These are phyloP conservation scores for Entoloma clypeatum DNA, from an alignment of 1,284 basidiomycete species.

Conservation along the genomic window DNA sequence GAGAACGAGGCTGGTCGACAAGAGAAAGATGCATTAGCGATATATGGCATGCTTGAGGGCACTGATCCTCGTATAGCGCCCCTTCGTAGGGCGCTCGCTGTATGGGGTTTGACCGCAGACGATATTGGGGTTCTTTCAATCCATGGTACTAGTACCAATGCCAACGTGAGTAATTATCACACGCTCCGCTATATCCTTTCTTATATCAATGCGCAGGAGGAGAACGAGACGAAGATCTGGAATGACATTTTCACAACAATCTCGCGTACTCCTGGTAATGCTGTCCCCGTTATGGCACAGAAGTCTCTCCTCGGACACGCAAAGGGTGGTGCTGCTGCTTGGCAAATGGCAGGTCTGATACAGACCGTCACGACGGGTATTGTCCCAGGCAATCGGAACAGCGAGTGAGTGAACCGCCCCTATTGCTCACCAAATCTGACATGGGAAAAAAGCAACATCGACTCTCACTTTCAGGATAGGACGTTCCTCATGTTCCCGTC, in stretches of 20 bases:
- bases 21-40: slow-evolving; percentile 85
- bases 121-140: slow-evolving; percentile 89
- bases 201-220: slow-evolving; percentile 54
- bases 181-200: neutral
- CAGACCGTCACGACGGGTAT: slow-evolving; percentile 86
- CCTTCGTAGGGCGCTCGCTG: slow-evolving; percentile 89
- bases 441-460: slow-evolving; percentile 70
- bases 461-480: slow-evolving; percentile 88
- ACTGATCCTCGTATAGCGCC: slow-evolving; percentile 83
- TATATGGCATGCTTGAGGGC: slow-evolving; percentile 95
- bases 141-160: slow-evolving; percentile 94
- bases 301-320: slow-evolving; percentile 96
- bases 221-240: slow-evolving; percentile 97
- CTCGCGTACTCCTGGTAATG: slow-evolving; percentile 88
- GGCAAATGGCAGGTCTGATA: slow-evolving; percentile 94
- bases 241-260: slow-evolving; percentile 90
- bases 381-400: slow-evolving; percentile 96
- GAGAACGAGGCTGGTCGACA: slow-evolving; percentile 88
- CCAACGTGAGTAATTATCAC: slow-evolving; percentile 60
- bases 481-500: slow-evolving; percentile 96
- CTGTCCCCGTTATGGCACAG: slow-evolving; percentile 95
- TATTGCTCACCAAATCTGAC: slow-evolving; percentile 21
- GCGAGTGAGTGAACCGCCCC: slow-evolving; percentile 59
- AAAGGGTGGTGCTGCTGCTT: slow-evolving; percentile 96
- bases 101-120: slow-evolving; percentile 93